Percentiles rank a stretch among this genome's conserved stretches.
Conservation (phyloP, 768 basidiomycete species). For the Leccinum uliginosum region DNA sequence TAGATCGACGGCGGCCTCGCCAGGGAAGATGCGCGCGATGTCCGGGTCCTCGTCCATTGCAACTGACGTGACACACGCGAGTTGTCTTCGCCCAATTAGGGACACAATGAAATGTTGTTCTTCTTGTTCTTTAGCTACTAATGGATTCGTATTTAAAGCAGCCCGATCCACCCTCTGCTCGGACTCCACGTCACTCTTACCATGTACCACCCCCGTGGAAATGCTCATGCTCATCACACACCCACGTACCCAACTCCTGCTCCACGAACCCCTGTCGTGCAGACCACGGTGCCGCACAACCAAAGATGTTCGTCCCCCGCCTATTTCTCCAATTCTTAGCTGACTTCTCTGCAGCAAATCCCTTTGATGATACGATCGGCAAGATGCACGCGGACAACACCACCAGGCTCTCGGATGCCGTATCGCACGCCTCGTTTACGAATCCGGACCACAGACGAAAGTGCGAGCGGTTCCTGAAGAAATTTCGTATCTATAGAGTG, state of each 20-base stretch:
- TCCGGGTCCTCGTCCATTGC: conserved; percentile 68
- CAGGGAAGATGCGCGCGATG: conserved; percentile 73
- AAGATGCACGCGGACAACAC: neutral
- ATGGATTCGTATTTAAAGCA: neutral
- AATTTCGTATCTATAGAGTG: conserved; percentile 22
- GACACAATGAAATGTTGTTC: conserved; percentile 1
- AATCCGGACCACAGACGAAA: neutral
- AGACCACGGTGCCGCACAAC: neutral
- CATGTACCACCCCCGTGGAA: conserved; percentile 5
- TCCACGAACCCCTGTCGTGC: neutral
- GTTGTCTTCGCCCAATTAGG: neutral
- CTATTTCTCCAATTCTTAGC: neutral
- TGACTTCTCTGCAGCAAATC: conserved; percentile 5
- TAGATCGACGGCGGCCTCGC: conserved; percentile 65
- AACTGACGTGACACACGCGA: neutral
- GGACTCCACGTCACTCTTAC: neutral
- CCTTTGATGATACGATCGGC: conserved; percentile 6
- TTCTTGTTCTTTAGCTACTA: neutral
- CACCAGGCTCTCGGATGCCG: neutral
- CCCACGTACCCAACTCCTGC: neutral
- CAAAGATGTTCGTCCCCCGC: conserved; percentile 10
- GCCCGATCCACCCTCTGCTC: neutral
- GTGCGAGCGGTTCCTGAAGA: conserved; percentile 6
- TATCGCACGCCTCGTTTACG: conserved; percentile 5
- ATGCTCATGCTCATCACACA: neutral